Conservation (phyloP, 768 basidiomycete genomes). For the Cystobasidium tubakii region DNA sequence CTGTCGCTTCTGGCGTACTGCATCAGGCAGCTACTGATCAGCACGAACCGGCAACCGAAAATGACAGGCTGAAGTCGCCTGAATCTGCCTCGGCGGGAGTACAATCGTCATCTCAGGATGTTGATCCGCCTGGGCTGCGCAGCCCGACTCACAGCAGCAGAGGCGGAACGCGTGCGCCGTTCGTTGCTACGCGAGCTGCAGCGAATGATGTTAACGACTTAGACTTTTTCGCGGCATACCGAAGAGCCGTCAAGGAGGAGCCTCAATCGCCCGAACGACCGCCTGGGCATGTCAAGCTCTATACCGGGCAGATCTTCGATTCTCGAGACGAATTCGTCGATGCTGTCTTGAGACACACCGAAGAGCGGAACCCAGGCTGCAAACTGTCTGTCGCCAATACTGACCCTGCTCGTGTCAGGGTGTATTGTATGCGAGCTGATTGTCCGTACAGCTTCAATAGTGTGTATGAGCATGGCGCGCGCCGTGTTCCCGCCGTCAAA, state of each 20-base stretch:
- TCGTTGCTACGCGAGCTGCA: neutral
- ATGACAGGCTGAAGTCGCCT: too few species aligned
- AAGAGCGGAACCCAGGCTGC: conserved; percentile 3
- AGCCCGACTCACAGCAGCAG: neutral
- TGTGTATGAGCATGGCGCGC: conserved; percentile 7
- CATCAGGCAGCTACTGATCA: too few species aligned
- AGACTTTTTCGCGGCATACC: neutral
- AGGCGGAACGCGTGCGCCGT: neutral
- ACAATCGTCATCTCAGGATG: neutral
- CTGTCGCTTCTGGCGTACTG: too few species aligned
- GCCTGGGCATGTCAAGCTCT: neutral
- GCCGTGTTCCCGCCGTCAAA: conserved; percentile 6
- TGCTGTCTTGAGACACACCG: neutral
- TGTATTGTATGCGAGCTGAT: conserved; percentile 1
- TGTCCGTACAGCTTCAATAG: conserved; percentile 18
- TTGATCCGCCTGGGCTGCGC: neutral
- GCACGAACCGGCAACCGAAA: too few species aligned
- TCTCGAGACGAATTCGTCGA: conserved; percentile 9
- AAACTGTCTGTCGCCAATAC: neutral
- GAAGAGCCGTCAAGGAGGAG: neutral
- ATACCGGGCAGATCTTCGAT: neutral
- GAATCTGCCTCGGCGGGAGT: neutral
- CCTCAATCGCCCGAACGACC: neutral
- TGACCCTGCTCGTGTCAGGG: conserved; percentile 3
- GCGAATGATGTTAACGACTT: neutral